Evolutionary conservation across 345 rosid species (phyloP), one percentile per base, ranked within the genome.

Genomic region (Populus tremula): DNA sequence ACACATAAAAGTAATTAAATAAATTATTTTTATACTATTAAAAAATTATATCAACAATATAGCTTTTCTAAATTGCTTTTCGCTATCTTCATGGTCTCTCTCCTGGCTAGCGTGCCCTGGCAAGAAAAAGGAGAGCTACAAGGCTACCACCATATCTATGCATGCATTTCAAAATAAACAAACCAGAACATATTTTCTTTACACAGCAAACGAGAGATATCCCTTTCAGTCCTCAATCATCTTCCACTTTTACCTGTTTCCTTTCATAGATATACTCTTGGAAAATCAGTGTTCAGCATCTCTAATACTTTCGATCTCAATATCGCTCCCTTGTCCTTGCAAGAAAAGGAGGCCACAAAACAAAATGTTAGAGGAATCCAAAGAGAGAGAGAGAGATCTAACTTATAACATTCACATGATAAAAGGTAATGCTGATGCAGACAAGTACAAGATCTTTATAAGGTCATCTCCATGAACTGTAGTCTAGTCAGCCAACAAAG

Each of bases 141-240:
- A 11, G 47, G 11, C 69, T 23, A 29, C 61, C 54, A 45, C 31
- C 65, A 25, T 25, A 53, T 56, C 64, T 13, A 27, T 29, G 49
- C 76, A 38, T 69, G 75, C 45, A 31, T 78, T 77, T 81, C 71
- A 18, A 17, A 25, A 69, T 59, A 67, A 76, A 63, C 47, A 73
- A 72, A 12, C 71, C 47, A 61, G 77, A 53, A 77, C 77, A 81
- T 69, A 72, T 75, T 80, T 78, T 76, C 47, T 62, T 23, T 61
- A 64, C 87, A 80, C 87, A 73, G 43, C 43, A 75, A 80, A 78
- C 84, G 72, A 86, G 87, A 80, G 87, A 89, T 84, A 81, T 83
- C 71, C 86, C 87, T 83, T 82, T 83, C 80, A 85, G 85, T 80
- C 85, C 78, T 80, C 83, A 84, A 85, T 82, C 88, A 84, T 87